A percentile compares a stretch with the other conserved stretches of the same genome.
These are phyloP conservation scores for Aegilops tauschii DNA, from an alignment of 176 grass and related monocot genomes.

Conservation along the genomic window DNA sequence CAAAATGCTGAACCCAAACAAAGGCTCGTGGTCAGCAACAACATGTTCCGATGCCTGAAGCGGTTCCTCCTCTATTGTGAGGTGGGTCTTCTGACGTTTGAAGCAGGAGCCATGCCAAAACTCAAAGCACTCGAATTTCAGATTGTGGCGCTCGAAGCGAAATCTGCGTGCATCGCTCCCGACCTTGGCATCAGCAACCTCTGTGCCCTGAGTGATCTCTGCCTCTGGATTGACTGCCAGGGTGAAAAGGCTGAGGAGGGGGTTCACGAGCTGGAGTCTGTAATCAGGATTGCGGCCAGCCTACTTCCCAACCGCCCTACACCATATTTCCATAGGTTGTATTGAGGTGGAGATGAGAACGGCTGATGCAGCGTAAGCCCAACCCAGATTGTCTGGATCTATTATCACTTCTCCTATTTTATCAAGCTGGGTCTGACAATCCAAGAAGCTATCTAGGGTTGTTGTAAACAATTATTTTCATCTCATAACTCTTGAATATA, in stretches of 20 bases:
- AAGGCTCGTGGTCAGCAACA: background rate
- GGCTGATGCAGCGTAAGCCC: background rate
- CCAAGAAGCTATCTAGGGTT: background rate
- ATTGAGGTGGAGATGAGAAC: background rate
- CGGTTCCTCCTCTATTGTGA: background rate
- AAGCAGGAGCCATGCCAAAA: background rate
- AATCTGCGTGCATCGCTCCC: background rate
- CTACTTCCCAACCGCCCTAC: constrained; percentile 1
- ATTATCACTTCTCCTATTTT: background rate
- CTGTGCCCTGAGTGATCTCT: constrained; percentile 10
- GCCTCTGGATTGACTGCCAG: constrained; percentile 6
- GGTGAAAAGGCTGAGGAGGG: background rate
- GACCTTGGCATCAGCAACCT: constrained; percentile 28
- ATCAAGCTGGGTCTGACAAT: background rate
- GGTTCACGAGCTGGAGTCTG: constrained; percentile 2
- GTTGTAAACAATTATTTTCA: background rate
- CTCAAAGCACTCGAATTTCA: background rate
- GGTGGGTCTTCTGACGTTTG: constrained; percentile 1
- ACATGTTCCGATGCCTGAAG: background rate
- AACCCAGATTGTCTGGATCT: background rate
- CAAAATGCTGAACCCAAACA: background rate
- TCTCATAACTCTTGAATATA: background rate
- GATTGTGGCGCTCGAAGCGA: background rate
- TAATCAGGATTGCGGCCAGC: background rate
- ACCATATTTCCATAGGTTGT: background rate